Evolutionary conservation across 495 filamentous ascomycete species (phyloP), one percentile per base, ranked within the genome.

Genomic region (Physcia stellaris): DNA sequence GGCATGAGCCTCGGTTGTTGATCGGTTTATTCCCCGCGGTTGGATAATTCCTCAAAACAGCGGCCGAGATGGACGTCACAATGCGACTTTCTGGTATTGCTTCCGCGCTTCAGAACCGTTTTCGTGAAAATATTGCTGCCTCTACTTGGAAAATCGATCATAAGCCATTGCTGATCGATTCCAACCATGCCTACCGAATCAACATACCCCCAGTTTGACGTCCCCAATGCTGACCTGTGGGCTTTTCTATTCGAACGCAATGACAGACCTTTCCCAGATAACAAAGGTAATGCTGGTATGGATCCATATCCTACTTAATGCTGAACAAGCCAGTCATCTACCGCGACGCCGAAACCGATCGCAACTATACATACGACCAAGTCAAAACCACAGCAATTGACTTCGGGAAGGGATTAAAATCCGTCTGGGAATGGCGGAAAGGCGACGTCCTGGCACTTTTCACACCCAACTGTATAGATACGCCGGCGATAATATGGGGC

Each of bases 351-450:
- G 72, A 80, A 33, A 86, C 80, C 0, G 61, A 67, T 27, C 77
- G 82, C 18, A 67, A 68, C 11, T 81, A 93, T 56, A 94, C 77
- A 39, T 90, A 73, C 60, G 62, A 66, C n/a, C 64, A 80, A 31
- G 55, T 83, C 21, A 77, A 71, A 41, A 61, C 61, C 24, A 68
- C 73, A 12, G 78, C 83, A 2, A 55, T 77, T 33, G 71, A 76
- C 17, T 92, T 96, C 49, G 90, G 85, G 19, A 73, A 75, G 35
- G 90, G 86, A 0, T 63, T 96, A 9, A 77, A 75, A 50, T 64
- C 68, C n/a, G 42, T 64, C 22, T 93, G 73, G 66, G 65, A 75
- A 32, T 95, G 85, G 83, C 66, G 70, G 43, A 87, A 80, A 50
- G 84, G 84, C 41, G 84, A 87, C 53, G 77, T 83, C 4, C 57